Percentiles rank a stretch among this genome's conserved stretches.
Conservation (phyloP, 805 yeast species). For the Ogataea sp. region DNA sequence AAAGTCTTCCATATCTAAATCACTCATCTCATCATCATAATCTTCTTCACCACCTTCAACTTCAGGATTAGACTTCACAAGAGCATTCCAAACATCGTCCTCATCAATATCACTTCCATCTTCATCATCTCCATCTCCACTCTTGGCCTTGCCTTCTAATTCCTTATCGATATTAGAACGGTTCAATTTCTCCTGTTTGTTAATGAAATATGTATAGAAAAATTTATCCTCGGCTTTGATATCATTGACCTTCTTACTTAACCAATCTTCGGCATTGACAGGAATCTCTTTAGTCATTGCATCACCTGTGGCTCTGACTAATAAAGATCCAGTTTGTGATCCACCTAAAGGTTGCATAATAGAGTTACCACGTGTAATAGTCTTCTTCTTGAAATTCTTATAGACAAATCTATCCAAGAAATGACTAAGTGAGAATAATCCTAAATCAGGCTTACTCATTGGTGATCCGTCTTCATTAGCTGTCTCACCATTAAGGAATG, state of each 20-base stretch:
- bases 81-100: slow-evolving; percentile 52
- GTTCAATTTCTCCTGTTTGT: slow-evolving; percentile 39
- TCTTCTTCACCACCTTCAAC: slow-evolving; percentile 41
- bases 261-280: slow-evolving; percentile 82
- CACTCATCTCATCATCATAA: slow-evolving; percentile 27
- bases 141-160: slow-evolving; percentile 35
- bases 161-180: slow-evolving; percentile 35
- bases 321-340: slow-evolving; percentile 57
- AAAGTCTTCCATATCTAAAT: slow-evolving; percentile 31
- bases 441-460: slow-evolving; percentile 77
- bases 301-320: slow-evolving; percentile 52
- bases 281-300: slow-evolving; percentile 39
- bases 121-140: slow-evolving; percentile 27
- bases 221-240: slow-evolving; percentile 84
- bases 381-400: slow-evolving; percentile 79
- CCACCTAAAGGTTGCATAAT: slow-evolving; percentile 98
- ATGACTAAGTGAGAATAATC: slow-evolving; percentile 78
- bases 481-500: slow-evolving; percentile 42
- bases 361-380: slow-evolving; percentile 71
- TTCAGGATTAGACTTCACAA: slow-evolving; percentile 50
- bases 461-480: slow-evolving; percentile 19
- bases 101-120: slow-evolving; percentile 41
- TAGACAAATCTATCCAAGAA: slow-evolving; percentile 95
- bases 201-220: slow-evolving; percentile 76
- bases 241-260: slow-evolving; percentile 48